Base-by-base conservation (phyloP, 1,284 basidiomycete genomes). In the Leccinum pachyderme region DNA sequence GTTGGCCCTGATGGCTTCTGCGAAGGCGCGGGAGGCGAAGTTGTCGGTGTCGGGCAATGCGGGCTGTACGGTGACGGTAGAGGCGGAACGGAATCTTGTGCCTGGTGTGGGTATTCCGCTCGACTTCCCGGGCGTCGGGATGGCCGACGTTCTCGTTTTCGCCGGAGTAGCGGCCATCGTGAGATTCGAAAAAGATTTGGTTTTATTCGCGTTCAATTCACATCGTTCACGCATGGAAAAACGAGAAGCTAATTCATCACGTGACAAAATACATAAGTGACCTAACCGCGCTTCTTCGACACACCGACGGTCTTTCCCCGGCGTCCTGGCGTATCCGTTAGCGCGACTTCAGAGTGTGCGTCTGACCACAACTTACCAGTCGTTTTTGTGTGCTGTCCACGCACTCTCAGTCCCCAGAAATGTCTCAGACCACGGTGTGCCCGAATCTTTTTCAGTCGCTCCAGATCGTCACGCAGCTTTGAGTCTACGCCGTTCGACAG, bases 331-430 rank as follows among this genome's bases (percentile, higher is more conserved):
- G 52, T 28, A 0, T 18, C 53, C n/a, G 0, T 13, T 9, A 45
- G 43, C 25, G 24, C 25, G 44, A 22, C 13, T 41, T 41, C 39
- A 24, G 7, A 18, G 18, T 18, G 18, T 22, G 13, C 8, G 25
- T 45, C 43, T 45, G 15, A 22, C 35, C 3, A 45, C 12, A 8
- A 77, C 86, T 54, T 65, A 89, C 94, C 94, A 61, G 97, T 99
- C 56, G 97, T 99, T 84, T 98, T 98, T 67, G 96, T 99, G 86
- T 99, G 96, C 75, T 99, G 97, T 74, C 96, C 96, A 72, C 97
- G 81, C 60, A 95, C 93, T 72, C 94, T 89, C 64, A 97, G 81
- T 63, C 93, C 92, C 93, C 95, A 97, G 84, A 87, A 95, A 79
- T 99, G 96, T 75, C 97, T 84, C 66, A 99, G 84, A 82, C 97